A percentile compares a stretch with the other conserved stretches of the same genome.
phyloP scores from a whole-genome alignment of 768 basidiomycete genomes.

The Leccinum disarticulatum region DNA sequence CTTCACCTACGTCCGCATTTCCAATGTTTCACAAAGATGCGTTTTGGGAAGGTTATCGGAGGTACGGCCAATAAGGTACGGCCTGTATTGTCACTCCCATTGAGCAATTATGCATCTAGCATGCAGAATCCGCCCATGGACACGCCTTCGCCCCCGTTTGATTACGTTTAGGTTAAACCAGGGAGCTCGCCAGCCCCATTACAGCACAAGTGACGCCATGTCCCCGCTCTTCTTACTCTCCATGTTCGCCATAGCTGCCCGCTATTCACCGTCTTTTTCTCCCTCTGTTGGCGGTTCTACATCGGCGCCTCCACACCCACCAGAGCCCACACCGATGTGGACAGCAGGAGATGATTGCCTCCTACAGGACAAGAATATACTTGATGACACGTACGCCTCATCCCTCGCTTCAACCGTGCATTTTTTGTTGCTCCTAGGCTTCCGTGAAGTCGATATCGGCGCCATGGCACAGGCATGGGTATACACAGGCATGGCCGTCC shows the following conservation, averaged over 20 bases:
- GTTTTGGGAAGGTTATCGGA: slow-evolving; percentile 60
- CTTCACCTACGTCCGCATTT: slow-evolving; percentile 76
- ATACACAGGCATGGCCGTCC: slow-evolving; percentile 82
- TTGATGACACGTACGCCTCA: slow-evolving; percentile 68
- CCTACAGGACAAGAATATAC: slow-evolving; percentile 59
- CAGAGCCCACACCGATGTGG: slow-evolving; percentile 69
- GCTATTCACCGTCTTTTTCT: slow-evolving; percentile 49
- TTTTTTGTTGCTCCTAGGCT: slow-evolving; percentile 71
- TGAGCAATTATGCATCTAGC: slow-evolving; percentile 15
- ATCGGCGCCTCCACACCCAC: slow-evolving; percentile 36
- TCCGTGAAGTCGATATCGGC: slow-evolving; percentile 84
- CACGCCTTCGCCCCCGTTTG: slow-evolving; percentile 33
- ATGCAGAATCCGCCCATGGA: slow-evolving; percentile 27
- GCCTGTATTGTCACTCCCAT: background rate
- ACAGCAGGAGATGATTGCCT: slow-evolving; percentile 74
- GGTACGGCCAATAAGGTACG: slow-evolving; percentile 34
- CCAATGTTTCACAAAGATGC: slow-evolving; percentile 73
- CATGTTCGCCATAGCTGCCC: slow-evolving; percentile 84
- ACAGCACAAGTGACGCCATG: slow-evolving; percentile 42
- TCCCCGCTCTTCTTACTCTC: slow-evolving; percentile 70
- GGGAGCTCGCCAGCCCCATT: slow-evolving; percentile 35
- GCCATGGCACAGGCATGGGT: slow-evolving; percentile 89
- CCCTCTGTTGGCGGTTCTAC: slow-evolving; percentile 31
- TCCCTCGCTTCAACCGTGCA: slow-evolving; percentile 75
- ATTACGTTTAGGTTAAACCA: slow-evolving; percentile 16